phyloP scores from a whole-genome alignment of 2,329 filamentous ascomycete genomes.

The Ophiostoma angusticollis region DNA sequence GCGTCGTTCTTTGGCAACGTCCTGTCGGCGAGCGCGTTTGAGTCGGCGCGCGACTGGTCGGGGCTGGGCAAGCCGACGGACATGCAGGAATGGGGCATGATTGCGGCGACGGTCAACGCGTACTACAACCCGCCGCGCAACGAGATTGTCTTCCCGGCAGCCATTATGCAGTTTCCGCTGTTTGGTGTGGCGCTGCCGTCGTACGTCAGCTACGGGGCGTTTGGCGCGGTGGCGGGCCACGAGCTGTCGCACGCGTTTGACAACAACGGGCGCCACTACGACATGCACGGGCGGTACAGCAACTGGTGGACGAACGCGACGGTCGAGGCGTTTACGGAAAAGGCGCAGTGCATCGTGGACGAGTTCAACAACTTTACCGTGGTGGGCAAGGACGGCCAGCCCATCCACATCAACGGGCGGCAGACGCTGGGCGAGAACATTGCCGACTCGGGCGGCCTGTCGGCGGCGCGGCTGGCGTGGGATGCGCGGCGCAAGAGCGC shows the following conservation, averaged over 20 bases:
- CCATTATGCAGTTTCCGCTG: slow-evolving; percentile 55
- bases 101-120: slow-evolving; percentile 49
- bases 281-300: slow-evolving; percentile 50
- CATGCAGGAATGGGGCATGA: slow-evolving; percentile 48
- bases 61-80: slow-evolving; percentile 47
- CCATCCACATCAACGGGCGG: slow-evolving; percentile 48
- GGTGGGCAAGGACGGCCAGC: slow-evolving; percentile 39
- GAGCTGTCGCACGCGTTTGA: slow-evolving; percentile 62
- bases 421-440: slow-evolving; percentile 59
- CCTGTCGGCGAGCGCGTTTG: slow-evolving; percentile 36
- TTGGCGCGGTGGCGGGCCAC: slow-evolving; percentile 54
- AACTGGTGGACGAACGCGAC: slow-evolving; percentile 55
- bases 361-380: slow-evolving; percentile 52
- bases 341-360: slow-evolving; percentile 53
- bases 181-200: slow-evolving; percentile 50
- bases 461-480: slow-evolving; percentile 53
- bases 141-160: slow-evolving; percentile 56
- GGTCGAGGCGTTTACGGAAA: slow-evolving; percentile 42
- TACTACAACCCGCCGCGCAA: slow-evolving; percentile 54
- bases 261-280: slow-evolving; percentile 49
- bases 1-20: slow-evolving; percentile 43
- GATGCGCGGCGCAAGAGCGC: slow-evolving; percentile 33
- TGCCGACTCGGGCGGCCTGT: slow-evolving; percentile 55
- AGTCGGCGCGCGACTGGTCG: slow-evolving; percentile 38
- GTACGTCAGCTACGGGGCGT: slow-evolving; percentile 57